Conservation (phyloP, 805 yeast species). For the Myxozyma sirexii region DNA sequence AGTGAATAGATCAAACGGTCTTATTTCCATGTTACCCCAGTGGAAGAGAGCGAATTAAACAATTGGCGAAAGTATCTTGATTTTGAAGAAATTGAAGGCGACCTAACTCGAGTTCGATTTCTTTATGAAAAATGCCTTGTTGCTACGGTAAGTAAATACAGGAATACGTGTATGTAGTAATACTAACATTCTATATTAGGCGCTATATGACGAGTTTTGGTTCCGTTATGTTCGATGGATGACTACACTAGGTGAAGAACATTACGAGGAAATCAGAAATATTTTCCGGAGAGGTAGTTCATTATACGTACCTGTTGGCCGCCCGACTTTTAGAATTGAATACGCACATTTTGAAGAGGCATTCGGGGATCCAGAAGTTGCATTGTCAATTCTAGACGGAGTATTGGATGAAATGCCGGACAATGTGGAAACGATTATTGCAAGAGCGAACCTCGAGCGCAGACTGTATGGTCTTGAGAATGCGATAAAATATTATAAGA, state of each 20-base stretch:
- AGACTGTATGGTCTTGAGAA: slow-evolving; percentile 27
- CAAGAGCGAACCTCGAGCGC: slow-evolving; percentile 38
- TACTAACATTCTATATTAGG: slow-evolving; percentile 38
- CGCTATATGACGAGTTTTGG: slow-evolving; percentile 68
- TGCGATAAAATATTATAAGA: slow-evolving; percentile 27
- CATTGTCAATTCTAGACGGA: slow-evolving; percentile 37
- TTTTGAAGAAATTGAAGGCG: slow-evolving; percentile 49
- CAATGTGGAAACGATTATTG: slow-evolving; percentile 38
- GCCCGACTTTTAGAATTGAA: slow-evolving; percentile 38
- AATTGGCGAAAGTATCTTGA: slow-evolving; percentile 69
- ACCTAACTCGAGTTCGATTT: slow-evolving; percentile 43
- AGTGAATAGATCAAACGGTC: slow-evolving; percentile 51
- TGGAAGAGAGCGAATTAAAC: slow-evolving; percentile 49
- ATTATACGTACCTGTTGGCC: slow-evolving; percentile 38
- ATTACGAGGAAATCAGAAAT: slow-evolving; percentile 44
- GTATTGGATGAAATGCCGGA: slow-evolving; percentile 40
- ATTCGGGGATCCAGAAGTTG: slow-evolving; percentile 36
- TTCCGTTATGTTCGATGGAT: slow-evolving; percentile 61
- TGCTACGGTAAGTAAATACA: slow-evolving; percentile 45
- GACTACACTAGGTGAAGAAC: slow-evolving; percentile 38
- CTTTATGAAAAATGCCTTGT: slow-evolving; percentile 75
- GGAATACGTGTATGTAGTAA: neutral
- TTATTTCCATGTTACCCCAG: slow-evolving; percentile 55
- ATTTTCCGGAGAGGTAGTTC: slow-evolving; percentile 58
- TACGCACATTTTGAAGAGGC: slow-evolving; percentile 42